phyloP scores from a whole-genome alignment of 208 protist species.

The Leptomonas pyrrhocoris region DNA sequence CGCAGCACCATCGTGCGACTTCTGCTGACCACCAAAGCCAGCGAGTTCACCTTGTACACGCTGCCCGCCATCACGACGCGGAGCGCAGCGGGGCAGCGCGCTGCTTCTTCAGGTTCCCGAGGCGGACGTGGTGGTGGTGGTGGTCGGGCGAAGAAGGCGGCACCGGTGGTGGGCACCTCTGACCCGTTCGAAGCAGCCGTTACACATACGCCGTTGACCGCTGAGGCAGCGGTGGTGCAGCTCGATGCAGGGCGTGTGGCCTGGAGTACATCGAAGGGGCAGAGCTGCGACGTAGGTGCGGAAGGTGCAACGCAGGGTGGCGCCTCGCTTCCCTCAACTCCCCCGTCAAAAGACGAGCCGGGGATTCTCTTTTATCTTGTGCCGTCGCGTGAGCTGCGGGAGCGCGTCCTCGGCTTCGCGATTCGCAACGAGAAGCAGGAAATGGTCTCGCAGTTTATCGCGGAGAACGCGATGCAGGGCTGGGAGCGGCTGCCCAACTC shows the following conservation, averaged over 20 bases:
- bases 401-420: slow-evolving; percentile 28
- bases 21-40: slow-evolving; percentile 20
- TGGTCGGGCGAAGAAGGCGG: background rate
- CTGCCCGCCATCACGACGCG: too few species aligned
- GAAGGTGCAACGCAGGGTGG: background rate
- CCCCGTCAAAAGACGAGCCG: background rate
- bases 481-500: slow-evolving; percentile 25
- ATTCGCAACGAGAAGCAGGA: slow-evolving; percentile 28
- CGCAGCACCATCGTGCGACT: slow-evolving; percentile 57
- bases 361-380: slow-evolving; percentile 3
- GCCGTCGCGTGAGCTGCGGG: slow-evolving; percentile 23
- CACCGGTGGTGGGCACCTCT: background rate
- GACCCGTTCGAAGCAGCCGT: background rate
- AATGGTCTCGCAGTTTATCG: slow-evolving; percentile 48
- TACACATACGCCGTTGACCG: slow-evolving; percentile 5
- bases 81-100: too few species aligned
- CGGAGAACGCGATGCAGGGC: slow-evolving; percentile 48
- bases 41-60: slow-evolving; percentile 13
- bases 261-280: background rate
- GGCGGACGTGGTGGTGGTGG: background rate
- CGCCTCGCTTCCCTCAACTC: background rate
- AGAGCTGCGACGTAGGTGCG: too few species aligned
- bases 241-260: slow-evolving; percentile 15
- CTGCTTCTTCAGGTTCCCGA: too few species aligned
- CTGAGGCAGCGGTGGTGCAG: slow-evolving; percentile 9